Evolutionary conservation across 23 red algal species (phyloP), one percentile per base, ranked within the genome.

Genomic region (Gracilariopsis chorda): DNA sequence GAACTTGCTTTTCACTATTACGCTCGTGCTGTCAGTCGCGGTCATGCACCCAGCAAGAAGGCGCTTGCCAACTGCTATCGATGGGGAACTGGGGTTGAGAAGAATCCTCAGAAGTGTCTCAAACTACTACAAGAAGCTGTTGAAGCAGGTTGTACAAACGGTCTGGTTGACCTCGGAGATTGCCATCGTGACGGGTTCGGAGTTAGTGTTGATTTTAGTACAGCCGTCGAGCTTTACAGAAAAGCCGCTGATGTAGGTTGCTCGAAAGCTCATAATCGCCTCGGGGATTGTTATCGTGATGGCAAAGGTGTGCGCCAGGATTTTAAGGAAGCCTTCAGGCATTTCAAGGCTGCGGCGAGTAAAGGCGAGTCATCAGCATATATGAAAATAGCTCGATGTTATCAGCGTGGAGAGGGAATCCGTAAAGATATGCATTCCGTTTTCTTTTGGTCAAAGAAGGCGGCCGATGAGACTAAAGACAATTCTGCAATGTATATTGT

Each of bases 1-100:
- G 45, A 76, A 14, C 65, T 36, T 23, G 85, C 85, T 12, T 43
- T 76, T 29, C 9, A 61, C 7, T 53, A 57, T 23, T 89, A 89
- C 43, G 55, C 51, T 23, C 85, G 72, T 28, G 85, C 85, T 10
- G 85, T 70, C 12, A 27, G 34, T 30, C 68, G 20, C n/a, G 72
- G 51, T 13, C 69, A 59, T 46, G 51, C 59, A 9, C 72, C 65
- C 7, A 48, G 49, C n/a, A 55, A 76, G 34, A 55, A 32, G 20
- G 69, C 85, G 40, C 85, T 89, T 7, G 85, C 85, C 32, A 42
- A 52, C 13, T 70, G 61, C 14, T 89, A 89, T 70, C 65, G 69
- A n/a, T 46, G 41, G n/a, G 85, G 85, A 27, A 16, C 27, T 12
- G 85, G 85, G 34, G 51, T 78, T 25, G 49, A 67, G 13, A 72